Conservation (phyloP, 1,284 basidiomycete species). For the Naganishia sp. region DNA sequence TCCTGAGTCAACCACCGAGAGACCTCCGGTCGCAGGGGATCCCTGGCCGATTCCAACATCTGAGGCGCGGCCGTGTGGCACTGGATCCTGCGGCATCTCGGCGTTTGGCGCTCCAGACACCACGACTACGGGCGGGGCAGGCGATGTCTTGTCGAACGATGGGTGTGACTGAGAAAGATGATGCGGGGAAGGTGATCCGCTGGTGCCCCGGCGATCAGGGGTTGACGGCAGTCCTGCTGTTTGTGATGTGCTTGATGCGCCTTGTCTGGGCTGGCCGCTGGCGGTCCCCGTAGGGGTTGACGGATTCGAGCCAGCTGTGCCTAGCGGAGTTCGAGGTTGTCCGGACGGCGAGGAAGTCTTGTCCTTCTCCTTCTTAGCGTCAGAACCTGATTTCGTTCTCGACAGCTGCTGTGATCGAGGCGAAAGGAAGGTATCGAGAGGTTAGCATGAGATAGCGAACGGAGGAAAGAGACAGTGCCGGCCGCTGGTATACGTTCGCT, state of each 20-base stretch:
- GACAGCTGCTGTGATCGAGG: conserved; percentile 37
- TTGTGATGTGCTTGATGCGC: conserved; percentile 63
- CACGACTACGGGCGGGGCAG: conserved; percentile 82
- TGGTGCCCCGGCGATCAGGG: conserved; percentile 13
- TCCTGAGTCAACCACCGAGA: conserved; percentile 35
- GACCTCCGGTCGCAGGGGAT: conserved; percentile 38
- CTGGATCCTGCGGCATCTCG: conserved; percentile 67
- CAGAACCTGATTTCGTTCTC: conserved; percentile 38
- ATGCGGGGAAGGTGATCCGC: conserved; percentile 11
- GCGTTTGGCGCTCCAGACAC: conserved; percentile 64
- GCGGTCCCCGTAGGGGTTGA: conserved; percentile 28
- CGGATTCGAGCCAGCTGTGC: conserved; percentile 17
- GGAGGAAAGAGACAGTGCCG: too few species aligned
- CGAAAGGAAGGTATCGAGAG: neutral
- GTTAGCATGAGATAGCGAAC: neutral
- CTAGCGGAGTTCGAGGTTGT: conserved; percentile 26
- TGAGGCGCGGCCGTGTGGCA: conserved; percentile 57
- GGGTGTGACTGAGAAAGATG: conserved; percentile 8
- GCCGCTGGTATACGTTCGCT: too few species aligned
- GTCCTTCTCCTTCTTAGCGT: conserved; percentile 35
- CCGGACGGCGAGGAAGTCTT: conserved; percentile 30
- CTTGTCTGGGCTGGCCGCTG: conserved; percentile 16
- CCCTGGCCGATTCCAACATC: conserved; percentile 41
- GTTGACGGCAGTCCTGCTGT: conserved; percentile 19
- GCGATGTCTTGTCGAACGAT: conserved; percentile 51